Percentiles rank a stretch among this genome's conserved stretches.
These are phyloP conservation scores for Phytophthora boehmeriae DNA, from an alignment of 352 stramenopile genomes.

Conservation along the genomic window DNA sequence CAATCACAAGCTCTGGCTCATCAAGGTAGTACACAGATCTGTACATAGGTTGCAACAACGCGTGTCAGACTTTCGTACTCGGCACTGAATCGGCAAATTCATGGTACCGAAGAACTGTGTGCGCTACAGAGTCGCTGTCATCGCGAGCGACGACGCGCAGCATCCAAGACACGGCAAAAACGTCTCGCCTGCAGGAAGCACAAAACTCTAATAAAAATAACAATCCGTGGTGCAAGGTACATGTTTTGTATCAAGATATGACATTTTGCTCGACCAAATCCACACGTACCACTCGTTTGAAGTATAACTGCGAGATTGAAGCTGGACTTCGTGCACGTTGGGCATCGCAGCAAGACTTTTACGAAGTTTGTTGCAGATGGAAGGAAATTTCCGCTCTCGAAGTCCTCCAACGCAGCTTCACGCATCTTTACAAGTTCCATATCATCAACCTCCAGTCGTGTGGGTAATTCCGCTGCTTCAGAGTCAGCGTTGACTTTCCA, in stretches of 20 bases:
- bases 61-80: not conserved
- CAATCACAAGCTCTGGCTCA: slow-evolving; percentile 58
- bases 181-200: slow-evolving; percentile 46
- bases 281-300: slow-evolving; percentile 56
- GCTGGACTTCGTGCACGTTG: slow-evolving; percentile 65
- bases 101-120: slow-evolving; percentile 69
- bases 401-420: slow-evolving; percentile 42
- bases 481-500: slow-evolving; percentile 16
- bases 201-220: not conserved
- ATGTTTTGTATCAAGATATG: no score
- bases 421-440: slow-evolving; percentile 48
- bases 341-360: slow-evolving; percentile 48
- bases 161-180: slow-evolving; percentile 72
- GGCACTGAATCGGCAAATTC: not conserved
- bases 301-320: slow-evolving; percentile 84
- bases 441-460: slow-evolving; percentile 17
- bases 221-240: no score
- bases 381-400: slow-evolving; percentile 63
- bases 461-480: not conserved
- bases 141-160: slow-evolving; percentile 68
- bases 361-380: slow-evolving; percentile 53
- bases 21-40: slow-evolving; percentile 70
- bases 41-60: slow-evolving; percentile 10
- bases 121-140: slow-evolving; percentile 75
- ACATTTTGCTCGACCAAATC: not conserved